Base-by-base conservation (phyloP, 768 basidiomycete genomes). In the Leccinum arenicola region DNA sequence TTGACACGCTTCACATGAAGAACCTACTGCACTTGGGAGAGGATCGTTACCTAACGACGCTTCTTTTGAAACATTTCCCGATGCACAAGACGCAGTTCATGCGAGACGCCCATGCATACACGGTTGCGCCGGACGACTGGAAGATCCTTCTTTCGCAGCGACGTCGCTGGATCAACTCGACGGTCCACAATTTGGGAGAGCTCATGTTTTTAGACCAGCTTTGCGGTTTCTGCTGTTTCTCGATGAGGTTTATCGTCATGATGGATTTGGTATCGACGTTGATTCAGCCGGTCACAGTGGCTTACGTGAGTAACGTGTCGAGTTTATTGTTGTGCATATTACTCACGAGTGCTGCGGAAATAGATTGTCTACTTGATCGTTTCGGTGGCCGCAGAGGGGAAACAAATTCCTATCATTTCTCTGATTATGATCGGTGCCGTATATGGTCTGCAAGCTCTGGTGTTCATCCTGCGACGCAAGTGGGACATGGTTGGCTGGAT, bases 401-500 rank as follows among this genome's bases (percentile, higher is more conserved):
- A 87, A 66, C 74, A 80, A 2, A 84, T 98, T 53, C 94, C 95
- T 0, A 77, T 81, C 7, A 80, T 93, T 14, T 95, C 96, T 0
- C 82, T 98, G 57, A 80, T 98, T 74, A 89, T 99, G 88, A 88
- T 99, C 62, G 92, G 83, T 9, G 94, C 92, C 1, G 88, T 98
- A 52, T 99, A 99, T 70, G 96, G 95, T 78, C 75, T 98, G 10
- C 95, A 96, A 75, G 93, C 92, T 1, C 73, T 95, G 50, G 91
- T 97, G 56, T 98, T 97, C 75, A 77, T 98, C 60, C 78, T 98
- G 70, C 84, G 95, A 52, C 86, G 93, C 63, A 94, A 97, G 73
- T 98, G 95, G 91, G 95, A 98, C 73, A 97, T 98, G 94, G 86
- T 98, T 66, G 94, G 93, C 4, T 96, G 95, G 93, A 93, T 93